Evolutionary conservation across 257 asterid species (phyloP).

Genomic region (Fraxinus americana): DNA sequence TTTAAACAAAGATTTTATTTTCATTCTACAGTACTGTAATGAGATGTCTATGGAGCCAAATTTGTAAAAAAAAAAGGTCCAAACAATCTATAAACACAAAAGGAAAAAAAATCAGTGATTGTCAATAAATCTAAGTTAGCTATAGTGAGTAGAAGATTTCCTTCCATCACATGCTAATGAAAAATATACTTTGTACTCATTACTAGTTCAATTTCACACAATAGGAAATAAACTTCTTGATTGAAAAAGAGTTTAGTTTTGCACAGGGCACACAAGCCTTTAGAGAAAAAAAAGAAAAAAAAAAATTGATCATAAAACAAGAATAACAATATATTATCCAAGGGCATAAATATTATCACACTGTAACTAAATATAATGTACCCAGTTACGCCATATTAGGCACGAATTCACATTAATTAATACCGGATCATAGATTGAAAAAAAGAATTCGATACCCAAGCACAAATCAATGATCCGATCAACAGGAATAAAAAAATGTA

Average conservation of each 20-base stretch:
- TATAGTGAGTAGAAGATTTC: neutral
- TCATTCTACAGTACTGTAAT: neutral
- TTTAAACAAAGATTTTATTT: neutral
- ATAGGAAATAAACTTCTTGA: too few relatives aligned
- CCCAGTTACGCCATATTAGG: neutral
- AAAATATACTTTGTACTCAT: too few relatives aligned
- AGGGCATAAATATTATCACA: neutral
- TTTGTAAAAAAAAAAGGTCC: too few relatives aligned
- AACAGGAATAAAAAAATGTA: slow-evolving; percentile 3
- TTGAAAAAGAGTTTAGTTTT: neutral
- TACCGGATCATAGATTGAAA: neutral
- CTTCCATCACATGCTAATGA: neutral
- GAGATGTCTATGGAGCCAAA: neutral
- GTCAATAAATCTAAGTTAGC: neutral
- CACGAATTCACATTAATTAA: neutral
- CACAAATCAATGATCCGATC: slow-evolving; percentile 27
- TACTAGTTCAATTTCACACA: too few relatives aligned
- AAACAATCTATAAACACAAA: neutral
- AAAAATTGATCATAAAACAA: neutral
- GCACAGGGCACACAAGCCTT: neutral
- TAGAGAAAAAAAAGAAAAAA: neutral
- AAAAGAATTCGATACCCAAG: neutral
- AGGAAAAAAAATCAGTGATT: neutral
- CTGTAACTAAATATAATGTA: neutral
- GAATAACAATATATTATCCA: neutral